phyloP scores from a whole-genome alignment of 2,329 filamentous ascomycete genomes.

The Neofusicoccum sp. region DNA sequence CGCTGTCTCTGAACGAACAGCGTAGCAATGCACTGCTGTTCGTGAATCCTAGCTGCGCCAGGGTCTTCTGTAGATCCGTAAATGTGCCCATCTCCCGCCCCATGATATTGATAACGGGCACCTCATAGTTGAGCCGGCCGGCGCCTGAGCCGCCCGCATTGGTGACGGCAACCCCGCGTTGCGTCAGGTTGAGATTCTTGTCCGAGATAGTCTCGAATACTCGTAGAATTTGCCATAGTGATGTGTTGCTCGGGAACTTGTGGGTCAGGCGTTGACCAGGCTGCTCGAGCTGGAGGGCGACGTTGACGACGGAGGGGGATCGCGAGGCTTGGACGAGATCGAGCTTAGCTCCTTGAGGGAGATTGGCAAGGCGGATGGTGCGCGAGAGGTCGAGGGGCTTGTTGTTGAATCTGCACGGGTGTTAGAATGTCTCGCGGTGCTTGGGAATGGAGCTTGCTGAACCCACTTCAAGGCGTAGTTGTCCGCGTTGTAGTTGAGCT shows the following conservation, averaged over 20 bases:
- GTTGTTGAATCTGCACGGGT: constrained; percentile 59
- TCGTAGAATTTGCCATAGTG: constrained; percentile 85
- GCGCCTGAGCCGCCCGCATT: constrained; percentile 57
- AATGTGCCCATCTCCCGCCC: constrained; percentile 77
- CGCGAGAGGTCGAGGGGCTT: constrained; percentile 84
- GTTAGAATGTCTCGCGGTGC: not conserved
- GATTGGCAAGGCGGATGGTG: constrained; percentile 79
- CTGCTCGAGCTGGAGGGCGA: constrained; percentile 80
- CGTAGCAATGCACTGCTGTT: constrained; percentile 79
- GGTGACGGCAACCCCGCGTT: constrained; percentile 70
- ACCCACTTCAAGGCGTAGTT: constrained; percentile 78
- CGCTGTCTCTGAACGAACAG: constrained; percentile 74
- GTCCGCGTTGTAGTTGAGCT: constrained; percentile 71
- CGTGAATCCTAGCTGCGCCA: constrained; percentile 85
- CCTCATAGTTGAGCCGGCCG: constrained; percentile 85
- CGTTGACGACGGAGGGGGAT: constrained; percentile 80
- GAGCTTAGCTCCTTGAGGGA: constrained; percentile 84
- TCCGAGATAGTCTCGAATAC: constrained; percentile 76
- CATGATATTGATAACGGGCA: constrained; percentile 81
- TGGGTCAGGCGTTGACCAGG: constrained; percentile 75
- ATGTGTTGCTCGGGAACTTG: constrained; percentile 86
- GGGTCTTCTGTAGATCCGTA: constrained; percentile 81
- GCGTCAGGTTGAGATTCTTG: constrained; percentile 74
- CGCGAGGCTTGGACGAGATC: constrained; percentile 87
- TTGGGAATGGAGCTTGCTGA: constrained; percentile 28